Evolutionary conservation across 2,329 filamentous ascomycete genomes (phyloP), one percentile per base, ranked within the genome.

Genomic region (Microcyclospora tardicrescens): DNA sequence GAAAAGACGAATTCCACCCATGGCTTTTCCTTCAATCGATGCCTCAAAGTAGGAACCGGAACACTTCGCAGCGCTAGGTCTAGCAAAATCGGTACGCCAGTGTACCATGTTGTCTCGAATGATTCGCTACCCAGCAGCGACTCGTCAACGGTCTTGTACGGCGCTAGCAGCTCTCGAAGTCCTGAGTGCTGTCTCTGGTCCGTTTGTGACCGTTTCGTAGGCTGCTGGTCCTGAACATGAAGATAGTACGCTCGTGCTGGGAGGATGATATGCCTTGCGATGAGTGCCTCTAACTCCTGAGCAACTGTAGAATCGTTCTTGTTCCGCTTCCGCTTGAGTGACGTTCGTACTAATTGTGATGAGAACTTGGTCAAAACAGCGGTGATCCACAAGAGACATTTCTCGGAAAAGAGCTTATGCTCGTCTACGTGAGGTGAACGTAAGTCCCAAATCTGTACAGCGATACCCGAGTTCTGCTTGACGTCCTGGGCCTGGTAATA

Each of bases 1-100:
- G 52, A 40, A 35, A 67, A 62, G 8, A 62, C 49, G 10, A 54
- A 51, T 37, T 68, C 62, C 9, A 67, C 52, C 66, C 66, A 69
- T 3, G 65, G 59, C 30, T 51, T 54, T 43, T 68, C 65, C 6
- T 56, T 50, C 9, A 58, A 47, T 15, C 57, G 61, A 40, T 59
- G 57, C 39, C 59, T 62, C 8, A 61, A 59, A 3, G 60, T 66
- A 13, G 55, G 56, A 3, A 57, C 58, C 16, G 61, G 57, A 5
- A 59, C 60, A 24, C 57, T 61, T 28, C 62, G 59, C 8, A 68
- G 54, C 5, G 60, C 57, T 29, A 68, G 43, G 33, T 65, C 58
- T 4, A 68, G 50, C 12, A 69, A 42, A 5, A 42, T 16, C 2
- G 50, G 44, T 10, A 58, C 11, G 8, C 44, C 30, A 4, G 37